A percentile compares a stretch with the other conserved stretches of the same genome.
phyloP scores from a whole-genome alignment of 176 grass and related monocot genomes.

The Puccinellia tenuiflora region DNA sequence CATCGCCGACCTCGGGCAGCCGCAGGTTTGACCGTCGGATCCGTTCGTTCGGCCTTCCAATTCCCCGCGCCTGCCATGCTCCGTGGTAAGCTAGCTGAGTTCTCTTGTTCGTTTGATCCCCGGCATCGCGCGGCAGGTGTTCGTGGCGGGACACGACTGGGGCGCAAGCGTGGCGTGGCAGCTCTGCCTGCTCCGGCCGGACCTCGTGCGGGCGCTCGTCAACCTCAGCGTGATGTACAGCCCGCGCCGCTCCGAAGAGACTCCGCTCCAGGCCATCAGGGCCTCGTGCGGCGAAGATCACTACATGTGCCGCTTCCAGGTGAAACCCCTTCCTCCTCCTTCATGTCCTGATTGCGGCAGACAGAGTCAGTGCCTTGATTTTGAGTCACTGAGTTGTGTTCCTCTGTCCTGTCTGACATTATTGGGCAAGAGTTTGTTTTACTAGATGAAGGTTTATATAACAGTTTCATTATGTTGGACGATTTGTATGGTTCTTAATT shows the following conservation, averaged over 20 bases:
- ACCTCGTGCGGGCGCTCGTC: conserved; percentile 66
- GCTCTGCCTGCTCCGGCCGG: conserved; percentile 68
- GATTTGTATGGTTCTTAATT: not conserved
- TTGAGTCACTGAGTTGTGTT: not conserved
- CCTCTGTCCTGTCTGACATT: not conserved
- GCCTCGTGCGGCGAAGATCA: conserved; percentile 54
- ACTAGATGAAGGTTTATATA: not conserved
- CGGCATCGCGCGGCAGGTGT: conserved; percentile 34
- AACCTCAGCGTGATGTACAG: conserved; percentile 57
- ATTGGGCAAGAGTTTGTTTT: not conserved
- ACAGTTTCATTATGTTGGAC: not conserved
- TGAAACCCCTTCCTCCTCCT: not conserved
- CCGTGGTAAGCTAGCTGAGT: not conserved
- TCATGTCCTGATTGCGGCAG: not conserved
- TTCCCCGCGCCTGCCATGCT: not conserved
- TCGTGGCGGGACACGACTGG: conserved; percentile 82
- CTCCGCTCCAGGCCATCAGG: conserved; percentile 46
- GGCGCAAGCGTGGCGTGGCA: conserved; percentile 68
- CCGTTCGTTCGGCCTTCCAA: not conserved
- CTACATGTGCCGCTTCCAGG: conserved; percentile 78
- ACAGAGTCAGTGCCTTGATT: not conserved
- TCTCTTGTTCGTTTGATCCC: not conserved
- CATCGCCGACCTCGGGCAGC: conserved; percentile 53
- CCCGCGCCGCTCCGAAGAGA: conserved; percentile 22
- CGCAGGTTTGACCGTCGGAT: conserved; percentile 19